Percentiles rank a stretch among this genome's conserved stretches.
Conservation (phyloP, 768 basidiomycete genomes). For the Favolaschia claudopus region DNA sequence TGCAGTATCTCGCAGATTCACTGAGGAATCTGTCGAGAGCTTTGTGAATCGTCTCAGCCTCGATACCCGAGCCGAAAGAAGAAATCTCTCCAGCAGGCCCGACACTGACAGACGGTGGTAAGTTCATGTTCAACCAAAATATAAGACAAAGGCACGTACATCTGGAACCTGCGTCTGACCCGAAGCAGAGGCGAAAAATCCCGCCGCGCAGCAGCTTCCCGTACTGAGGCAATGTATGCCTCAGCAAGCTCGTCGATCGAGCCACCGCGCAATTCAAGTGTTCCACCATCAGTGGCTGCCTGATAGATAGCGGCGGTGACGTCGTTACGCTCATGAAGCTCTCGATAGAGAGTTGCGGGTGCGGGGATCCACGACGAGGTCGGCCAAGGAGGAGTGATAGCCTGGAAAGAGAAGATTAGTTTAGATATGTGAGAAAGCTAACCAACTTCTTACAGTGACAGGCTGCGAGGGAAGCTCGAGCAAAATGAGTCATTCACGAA, state of each 20-base stretch:
- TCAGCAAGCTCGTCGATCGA: neutral
- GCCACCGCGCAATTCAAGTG: neutral
- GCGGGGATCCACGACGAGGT: neutral
- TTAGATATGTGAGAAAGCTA: too few relatives aligned
- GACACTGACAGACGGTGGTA: neutral
- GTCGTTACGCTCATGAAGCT: neutral
- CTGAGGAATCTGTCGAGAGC: neutral
- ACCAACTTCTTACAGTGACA: too few relatives aligned
- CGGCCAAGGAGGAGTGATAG: neutral
- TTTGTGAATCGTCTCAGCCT: neutral
- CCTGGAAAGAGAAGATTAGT: neutral
- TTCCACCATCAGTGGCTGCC: neutral
- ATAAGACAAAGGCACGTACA: neutral
- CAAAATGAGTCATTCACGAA: too few relatives aligned
- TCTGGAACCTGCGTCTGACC: neutral
- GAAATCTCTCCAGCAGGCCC: neutral
- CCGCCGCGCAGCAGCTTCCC: neutral
- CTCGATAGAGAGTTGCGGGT: neutral
- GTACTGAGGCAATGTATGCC: neutral
- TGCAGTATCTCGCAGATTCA: neutral
- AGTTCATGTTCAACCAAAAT: neutral
- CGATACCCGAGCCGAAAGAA: neutral
- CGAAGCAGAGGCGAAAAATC: neutral
- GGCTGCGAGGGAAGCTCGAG: too few relatives aligned
- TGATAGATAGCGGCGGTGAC: neutral